Percentiles rank a stretch among this genome's conserved stretches.
Conservation (phyloP, 1,284 basidiomycete genomes). For the Athelia psychrophila region DNA sequence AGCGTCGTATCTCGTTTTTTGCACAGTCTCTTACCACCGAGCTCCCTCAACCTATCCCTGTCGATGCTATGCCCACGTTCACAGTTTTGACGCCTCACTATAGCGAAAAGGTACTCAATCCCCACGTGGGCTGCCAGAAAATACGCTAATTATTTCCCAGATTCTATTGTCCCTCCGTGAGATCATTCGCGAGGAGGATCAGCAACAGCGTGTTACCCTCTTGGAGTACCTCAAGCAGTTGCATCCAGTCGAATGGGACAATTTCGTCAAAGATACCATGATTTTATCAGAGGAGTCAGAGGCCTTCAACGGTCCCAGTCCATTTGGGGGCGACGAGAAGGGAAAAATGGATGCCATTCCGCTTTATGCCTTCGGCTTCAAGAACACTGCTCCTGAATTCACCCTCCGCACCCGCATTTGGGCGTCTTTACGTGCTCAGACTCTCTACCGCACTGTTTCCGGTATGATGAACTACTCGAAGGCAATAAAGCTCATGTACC, state of each 20-base stretch:
- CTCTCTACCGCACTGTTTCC: slow-evolving; percentile 96
- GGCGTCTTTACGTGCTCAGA: slow-evolving; percentile 98
- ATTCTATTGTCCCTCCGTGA: slow-evolving; percentile 91
- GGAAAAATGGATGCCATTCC: slow-evolving; percentile 92
- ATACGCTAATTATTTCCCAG: slow-evolving; percentile 28
- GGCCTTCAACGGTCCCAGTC: slow-evolving; percentile 78
- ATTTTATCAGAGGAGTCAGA: slow-evolving; percentile 96
- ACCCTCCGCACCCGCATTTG: slow-evolving; percentile 98
- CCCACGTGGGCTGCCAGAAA: neutral
- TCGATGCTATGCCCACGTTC: slow-evolving; percentile 97
- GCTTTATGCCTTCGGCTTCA: slow-evolving; percentile 99
- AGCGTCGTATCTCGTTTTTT: slow-evolving; percentile 95
- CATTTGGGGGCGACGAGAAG: slow-evolving; percentile 87
- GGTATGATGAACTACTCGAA: slow-evolving; percentile 99
- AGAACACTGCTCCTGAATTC: slow-evolving; percentile 97
- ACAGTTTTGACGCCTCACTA: slow-evolving; percentile 95
- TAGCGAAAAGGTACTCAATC: slow-evolving; percentile 77
- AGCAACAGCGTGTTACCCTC: slow-evolving; percentile 91
- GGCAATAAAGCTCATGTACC: slow-evolving; percentile 99
- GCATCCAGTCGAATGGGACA: slow-evolving; percentile 98
- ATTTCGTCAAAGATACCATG: slow-evolving; percentile 99
- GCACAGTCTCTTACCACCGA: slow-evolving; percentile 90
- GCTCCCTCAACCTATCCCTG: slow-evolving; percentile 86
- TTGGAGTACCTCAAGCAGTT: slow-evolving; percentile 98
- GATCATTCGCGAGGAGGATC: slow-evolving; percentile 96